Evolutionary conservation across 306 rosid genomes (phyloP), one percentile per base, ranked within the genome.

Genomic region (Casuarina cunninghamiana): DNA sequence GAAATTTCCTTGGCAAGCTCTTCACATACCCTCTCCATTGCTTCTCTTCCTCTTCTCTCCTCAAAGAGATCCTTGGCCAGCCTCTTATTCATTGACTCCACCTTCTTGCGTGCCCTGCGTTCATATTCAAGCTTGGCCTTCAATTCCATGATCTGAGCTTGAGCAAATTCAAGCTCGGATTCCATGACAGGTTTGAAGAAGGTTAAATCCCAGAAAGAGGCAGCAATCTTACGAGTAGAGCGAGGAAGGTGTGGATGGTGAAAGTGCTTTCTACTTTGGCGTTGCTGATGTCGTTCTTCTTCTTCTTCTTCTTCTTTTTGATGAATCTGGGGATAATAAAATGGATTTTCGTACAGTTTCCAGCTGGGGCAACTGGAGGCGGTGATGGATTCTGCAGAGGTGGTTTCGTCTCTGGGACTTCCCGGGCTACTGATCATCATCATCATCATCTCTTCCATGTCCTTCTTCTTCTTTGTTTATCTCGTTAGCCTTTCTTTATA

Each of bases 341-440:
- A 83, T 17, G 91, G 91, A 69, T 88, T 85, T 74, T 88, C 91
- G 15, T 88, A 88, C 72, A 88, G 86, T 79, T 85, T 88, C 91
- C 91, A 88, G 80, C 75, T 85, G 77, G 86, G 87, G 80, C 72
- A 51, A 83, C 83, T 65, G 65, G 89, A 51, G 81, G 77, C 50
- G 67, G 78, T 68, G 74, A 80, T 80, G 55, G 83, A 72, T 13
- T 83, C 75, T 0, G 49, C 37, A 76, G 62, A 53, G 62, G 17
- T 69, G 80, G 69, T 35, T 50, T 82, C 82, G 39, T 76, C 58
- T 76, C 78, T 55, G 75, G 65, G 77, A 57, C 58, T 75, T 69
- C 73, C 79, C 44, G 86, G 84, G 82, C 74, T 76, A 73, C 48
- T 41, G 75, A 45, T 62, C 79, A 54, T 45, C 86, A 81, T 82